These are phyloP conservation scores for Acorus gramineus DNA, from an alignment of 106 monocot genomes.

Conservation along the genomic window DNA sequence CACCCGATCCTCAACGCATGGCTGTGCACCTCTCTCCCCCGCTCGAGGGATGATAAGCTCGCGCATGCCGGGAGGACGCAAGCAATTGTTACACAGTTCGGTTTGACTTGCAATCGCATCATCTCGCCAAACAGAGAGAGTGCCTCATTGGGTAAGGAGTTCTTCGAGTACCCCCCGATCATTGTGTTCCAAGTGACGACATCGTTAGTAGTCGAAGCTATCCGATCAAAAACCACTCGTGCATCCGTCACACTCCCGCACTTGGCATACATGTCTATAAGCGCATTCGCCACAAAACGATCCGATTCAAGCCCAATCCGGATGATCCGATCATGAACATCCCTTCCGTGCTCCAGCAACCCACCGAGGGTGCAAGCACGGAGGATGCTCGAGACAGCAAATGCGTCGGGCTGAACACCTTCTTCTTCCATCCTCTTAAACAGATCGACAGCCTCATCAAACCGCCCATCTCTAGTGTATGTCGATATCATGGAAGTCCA, in stretches of 20 bases:
- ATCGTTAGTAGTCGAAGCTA: constrained; percentile 29
- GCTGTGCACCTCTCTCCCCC: constrained; percentile 42
- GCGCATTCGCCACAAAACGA: constrained; percentile 25
- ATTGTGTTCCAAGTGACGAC: constrained; percentile 61
- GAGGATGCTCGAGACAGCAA: constrained; percentile 46
- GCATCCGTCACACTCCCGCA: constrained; percentile 40
- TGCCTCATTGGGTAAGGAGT: constrained; percentile 35
- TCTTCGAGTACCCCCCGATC: constrained; percentile 35
- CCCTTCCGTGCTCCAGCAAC: constrained; percentile 35
- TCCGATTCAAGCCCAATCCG: constrained; percentile 12
- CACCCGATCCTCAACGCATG: constrained; percentile 40
- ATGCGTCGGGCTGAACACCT: constrained; percentile 37
- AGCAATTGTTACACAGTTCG: constrained; percentile 43
- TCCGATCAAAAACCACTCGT: constrained; percentile 32
- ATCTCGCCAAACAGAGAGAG: constrained; percentile 57
- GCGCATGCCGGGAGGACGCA: constrained; percentile 64
- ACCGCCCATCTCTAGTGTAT: constrained; percentile 26
- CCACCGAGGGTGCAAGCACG: constrained; percentile 51
- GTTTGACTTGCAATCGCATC: constrained; percentile 31
- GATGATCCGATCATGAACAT: constrained; percentile 46
- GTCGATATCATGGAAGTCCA: constrained; percentile 69
- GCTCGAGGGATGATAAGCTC: constrained; percentile 34
- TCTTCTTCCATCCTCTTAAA: constrained; percentile 48
- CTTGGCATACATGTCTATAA: constrained; percentile 66
- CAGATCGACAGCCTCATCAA: constrained; percentile 42